phyloP scores from a whole-genome alignment of 495 filamentous ascomycete species.

The Podospora fimiseda region DNA sequence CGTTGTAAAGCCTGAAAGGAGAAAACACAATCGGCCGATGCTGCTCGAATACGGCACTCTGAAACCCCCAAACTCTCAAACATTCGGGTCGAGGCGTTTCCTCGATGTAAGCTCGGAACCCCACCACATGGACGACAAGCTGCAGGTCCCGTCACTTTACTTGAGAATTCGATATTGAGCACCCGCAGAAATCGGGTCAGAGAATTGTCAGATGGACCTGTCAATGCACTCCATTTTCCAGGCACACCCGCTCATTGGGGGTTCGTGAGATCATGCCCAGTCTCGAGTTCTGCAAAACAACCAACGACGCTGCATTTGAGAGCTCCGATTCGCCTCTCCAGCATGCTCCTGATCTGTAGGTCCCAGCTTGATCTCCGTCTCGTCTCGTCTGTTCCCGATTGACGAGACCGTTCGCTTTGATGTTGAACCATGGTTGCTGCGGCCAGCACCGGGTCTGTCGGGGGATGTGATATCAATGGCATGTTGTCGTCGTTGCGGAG shows the following conservation, averaged over 20 bases:
- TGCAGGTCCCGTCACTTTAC: conserved; percentile 15
- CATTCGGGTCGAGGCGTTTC: background rate
- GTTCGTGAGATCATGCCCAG: conserved; percentile 8
- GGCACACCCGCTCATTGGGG: conserved; percentile 7
- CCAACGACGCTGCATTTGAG: conserved; percentile 14
- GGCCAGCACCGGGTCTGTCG: background rate
- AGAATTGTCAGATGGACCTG: background rate
- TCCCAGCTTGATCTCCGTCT: background rate
- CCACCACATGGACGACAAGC: conserved; percentile 13
- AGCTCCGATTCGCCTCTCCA: conserved; percentile 14
- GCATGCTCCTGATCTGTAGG: background rate
- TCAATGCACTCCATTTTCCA: conserved; percentile 18
- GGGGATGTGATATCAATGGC: background rate
- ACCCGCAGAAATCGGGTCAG: conserved; percentile 5
- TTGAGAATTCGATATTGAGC: conserved; percentile 19
- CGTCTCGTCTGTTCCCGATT: background rate
- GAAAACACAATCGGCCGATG: background rate
- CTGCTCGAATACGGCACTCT: conserved; percentile 10
- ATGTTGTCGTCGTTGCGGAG: background rate
- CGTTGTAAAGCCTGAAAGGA: conserved; percentile 14
- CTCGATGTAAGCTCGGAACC: conserved; percentile 2
- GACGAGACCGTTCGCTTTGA: background rate
- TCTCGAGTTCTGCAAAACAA: conserved; percentile 1
- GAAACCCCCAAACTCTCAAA: conserved; percentile 18
- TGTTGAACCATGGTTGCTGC: background rate